Percentiles rank a stretch among this genome's conserved stretches.
Evolutionary conservation across 2,329 filamentous ascomycete genomes (phyloP).

Genomic region (Fusarium nygamai): DNA sequence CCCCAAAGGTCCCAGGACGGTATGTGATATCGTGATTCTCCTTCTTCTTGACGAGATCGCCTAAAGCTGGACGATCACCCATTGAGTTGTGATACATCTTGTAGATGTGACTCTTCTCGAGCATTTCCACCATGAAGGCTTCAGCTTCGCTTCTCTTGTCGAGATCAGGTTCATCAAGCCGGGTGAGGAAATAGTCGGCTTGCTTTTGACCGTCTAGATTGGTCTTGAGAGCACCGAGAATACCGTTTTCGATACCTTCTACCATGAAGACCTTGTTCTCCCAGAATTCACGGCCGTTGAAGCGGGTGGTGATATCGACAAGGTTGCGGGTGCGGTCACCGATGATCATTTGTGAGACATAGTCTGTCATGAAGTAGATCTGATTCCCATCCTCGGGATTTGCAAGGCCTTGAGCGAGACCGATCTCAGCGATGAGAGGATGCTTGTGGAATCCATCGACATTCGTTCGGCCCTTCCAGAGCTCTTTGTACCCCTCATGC

Average conservation of each 20-base stretch:
- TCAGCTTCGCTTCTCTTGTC: slow-evolving; percentile 42
- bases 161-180: slow-evolving; percentile 45
- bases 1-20: slow-evolving; percentile 48
- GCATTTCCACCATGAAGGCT: slow-evolving; percentile 46
- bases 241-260: slow-evolving; percentile 46
- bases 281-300: slow-evolving; percentile 48
- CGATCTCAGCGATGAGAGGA: slow-evolving; percentile 46
- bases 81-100: slow-evolving; percentile 52
- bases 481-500: slow-evolving; percentile 50
- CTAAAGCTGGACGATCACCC: slow-evolving; percentile 43
- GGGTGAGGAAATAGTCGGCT: slow-evolving; percentile 46
- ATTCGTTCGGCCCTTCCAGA: slow-evolving; percentile 50
- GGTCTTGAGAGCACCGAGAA: slow-evolving; percentile 47
- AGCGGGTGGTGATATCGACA: slow-evolving; percentile 43
- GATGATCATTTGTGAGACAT: slow-evolving; percentile 51
- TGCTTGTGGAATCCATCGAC: slow-evolving; percentile 46
- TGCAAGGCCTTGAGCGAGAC: slow-evolving; percentile 43
- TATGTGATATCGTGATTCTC: slow-evolving; percentile 43
- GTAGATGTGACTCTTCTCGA: slow-evolving; percentile 50
- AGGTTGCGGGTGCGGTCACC: slow-evolving; percentile 48
- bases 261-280: slow-evolving; percentile 47
- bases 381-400: slow-evolving; percentile 19
- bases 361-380: slow-evolving; percentile 48
- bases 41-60: slow-evolving; percentile 46
- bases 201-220: slow-evolving; percentile 44